Evolutionary conservation across 2,329 filamentous ascomycete genomes (phyloP), one percentile per base, ranked within the genome.

Genomic region (Colletotrichum scovillei): DNA sequence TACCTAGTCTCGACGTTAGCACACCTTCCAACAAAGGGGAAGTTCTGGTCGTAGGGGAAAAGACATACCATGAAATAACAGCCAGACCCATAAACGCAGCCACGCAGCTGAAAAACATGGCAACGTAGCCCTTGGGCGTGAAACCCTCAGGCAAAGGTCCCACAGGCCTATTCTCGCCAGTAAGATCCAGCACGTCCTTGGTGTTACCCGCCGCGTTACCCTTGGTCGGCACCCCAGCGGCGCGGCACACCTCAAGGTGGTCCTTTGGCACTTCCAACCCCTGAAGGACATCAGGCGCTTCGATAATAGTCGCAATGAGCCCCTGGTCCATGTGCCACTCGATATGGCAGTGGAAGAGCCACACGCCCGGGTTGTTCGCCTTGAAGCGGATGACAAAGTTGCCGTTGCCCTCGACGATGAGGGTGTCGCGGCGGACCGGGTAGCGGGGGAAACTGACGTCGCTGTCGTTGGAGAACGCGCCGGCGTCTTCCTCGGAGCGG

Each of bases 191-290:
- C 11, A 86, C 78, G 66, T 92, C 79, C 2, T 81, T 76, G 0
- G 87, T 89, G 72, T 91, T 91, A 0, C 86, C 91, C 0, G 89
- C 91, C 0, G 91, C 91, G 77, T 92, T 92, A 4, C 91, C 91
- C 6, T 77, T 77, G 0, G 80, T 85, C 2, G 86, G 83, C 0
- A 85, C 79, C n/a, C 81, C 81, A 0, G 76, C 82, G 2, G 81
- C 86, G 8, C 79, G 79, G 72, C 81, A 83, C 14, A 70, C 77
- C 8, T 76, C 80, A 78, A 82, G 81, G 75, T 91, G 89, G 56
- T 88, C 82, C 38, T 60, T 58, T 6, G 74, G 74, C 24, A 75
- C 62, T 14, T 24, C n/a, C 12, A 55, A 65, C 7, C 52, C 72
- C 77, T 92, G 90, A 1, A 92, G 78, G 62, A 86, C 82, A 22